These are phyloP conservation scores for Coriaria nepalensis DNA, from an alignment of 306 rosid genomes.

Conservation along the genomic window DNA sequence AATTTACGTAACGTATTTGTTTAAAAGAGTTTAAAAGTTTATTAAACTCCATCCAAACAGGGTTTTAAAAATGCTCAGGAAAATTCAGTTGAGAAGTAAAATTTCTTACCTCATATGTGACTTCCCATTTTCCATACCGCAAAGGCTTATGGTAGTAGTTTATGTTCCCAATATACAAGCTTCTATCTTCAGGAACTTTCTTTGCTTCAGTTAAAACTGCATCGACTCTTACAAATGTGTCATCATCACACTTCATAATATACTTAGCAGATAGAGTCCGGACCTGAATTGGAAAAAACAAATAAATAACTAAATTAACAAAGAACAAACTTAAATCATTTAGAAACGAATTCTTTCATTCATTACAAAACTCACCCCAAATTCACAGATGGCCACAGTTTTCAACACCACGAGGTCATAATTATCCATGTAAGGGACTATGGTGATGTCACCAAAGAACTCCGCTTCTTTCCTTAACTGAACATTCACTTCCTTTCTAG, in stretches of 20 bases:
- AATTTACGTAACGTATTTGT: no score
- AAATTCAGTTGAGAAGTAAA: no score
- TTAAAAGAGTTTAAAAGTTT: no score
- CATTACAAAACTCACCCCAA: constrained; percentile 49
- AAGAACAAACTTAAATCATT: not conserved
- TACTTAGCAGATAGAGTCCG: constrained; percentile 63
- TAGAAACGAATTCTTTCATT: not conserved
- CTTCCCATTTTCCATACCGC: constrained; percentile 97
- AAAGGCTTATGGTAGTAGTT: constrained; percentile 79
- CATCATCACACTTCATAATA: constrained; percentile 94
- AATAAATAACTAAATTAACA: not conserved
- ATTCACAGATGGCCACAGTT: constrained; percentile 75
- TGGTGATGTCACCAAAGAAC: constrained; percentile 77
- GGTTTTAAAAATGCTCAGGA: no score
- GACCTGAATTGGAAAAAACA: constrained; percentile 40
- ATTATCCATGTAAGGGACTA: constrained; percentile 92
- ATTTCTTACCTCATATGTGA: constrained; percentile 66
- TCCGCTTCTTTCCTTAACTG: constrained; percentile 88
- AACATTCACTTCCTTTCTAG: constrained; percentile 54
- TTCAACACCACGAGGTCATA: constrained; percentile 78
- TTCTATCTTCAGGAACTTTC: constrained; percentile 28
- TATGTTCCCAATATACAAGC: constrained; percentile 84
- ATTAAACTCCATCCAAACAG: no score
- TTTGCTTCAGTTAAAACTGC: constrained; percentile 59
- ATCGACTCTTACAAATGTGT: constrained; percentile 81